Evolutionary conservation across 225 moss, liverwort and hornwort genomes (phyloP).

Genomic region (Rhytidiadelphus loreus): DNA sequence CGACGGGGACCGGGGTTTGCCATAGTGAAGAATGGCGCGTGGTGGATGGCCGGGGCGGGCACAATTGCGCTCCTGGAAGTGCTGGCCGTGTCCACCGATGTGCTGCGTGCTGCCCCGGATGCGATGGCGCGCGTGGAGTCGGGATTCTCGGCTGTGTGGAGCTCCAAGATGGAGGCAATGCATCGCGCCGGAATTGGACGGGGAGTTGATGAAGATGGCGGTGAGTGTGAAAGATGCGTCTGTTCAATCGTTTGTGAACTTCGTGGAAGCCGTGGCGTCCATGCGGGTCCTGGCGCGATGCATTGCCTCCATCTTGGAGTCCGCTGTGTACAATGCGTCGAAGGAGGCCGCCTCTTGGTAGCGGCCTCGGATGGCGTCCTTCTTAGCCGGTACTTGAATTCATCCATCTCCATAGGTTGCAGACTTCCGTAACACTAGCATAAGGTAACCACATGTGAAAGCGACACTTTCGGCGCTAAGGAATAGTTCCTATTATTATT

Average conservation of each 20-base stretch:
- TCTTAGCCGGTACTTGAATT: not conserved
- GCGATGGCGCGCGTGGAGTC: constrained; percentile 30
- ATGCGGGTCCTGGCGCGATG: constrained; percentile 42
- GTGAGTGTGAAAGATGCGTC: constrained; percentile 25
- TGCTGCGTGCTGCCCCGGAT: constrained; percentile 14
- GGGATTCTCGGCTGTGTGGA: constrained; percentile 45
- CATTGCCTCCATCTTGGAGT: constrained; percentile 48
- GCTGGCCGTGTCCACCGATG: constrained; percentile 38
- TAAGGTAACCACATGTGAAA: not conserved
- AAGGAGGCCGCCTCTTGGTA: constrained; percentile 61
- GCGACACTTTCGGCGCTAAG: not conserved
- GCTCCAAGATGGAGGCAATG: too few species aligned
- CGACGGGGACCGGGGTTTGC: not conserved
- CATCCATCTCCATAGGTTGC: not conserved
- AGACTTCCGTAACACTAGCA: not conserved
- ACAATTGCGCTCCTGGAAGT: constrained; percentile 44
- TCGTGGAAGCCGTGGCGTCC: constrained; percentile 51
- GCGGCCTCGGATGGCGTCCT: not conserved
- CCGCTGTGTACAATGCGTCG: constrained; percentile 51
- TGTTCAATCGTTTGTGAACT: constrained; percentile 28
- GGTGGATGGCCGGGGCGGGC: constrained; percentile 36
- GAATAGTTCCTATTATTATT: too few species aligned
- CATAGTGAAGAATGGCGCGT: not conserved
- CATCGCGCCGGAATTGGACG: constrained; percentile 47
- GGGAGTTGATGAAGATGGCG: constrained; percentile 26